Percentiles rank a stretch among this genome's conserved stretches.
These are phyloP conservation scores for Lyophyllum semitale DNA, from an alignment of 768 basidiomycete species.

Conservation along the genomic window DNA sequence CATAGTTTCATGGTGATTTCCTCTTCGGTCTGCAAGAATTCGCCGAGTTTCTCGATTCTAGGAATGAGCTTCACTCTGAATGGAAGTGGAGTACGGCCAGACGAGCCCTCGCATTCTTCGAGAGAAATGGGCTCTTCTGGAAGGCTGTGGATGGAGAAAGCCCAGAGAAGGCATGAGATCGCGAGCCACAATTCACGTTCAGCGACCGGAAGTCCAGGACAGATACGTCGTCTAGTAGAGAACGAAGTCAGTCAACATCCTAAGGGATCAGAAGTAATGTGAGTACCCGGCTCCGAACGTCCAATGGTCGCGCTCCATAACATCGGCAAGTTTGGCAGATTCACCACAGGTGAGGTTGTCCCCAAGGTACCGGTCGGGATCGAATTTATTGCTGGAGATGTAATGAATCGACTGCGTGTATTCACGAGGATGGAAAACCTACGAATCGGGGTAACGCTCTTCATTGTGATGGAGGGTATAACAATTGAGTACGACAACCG, in stretches of 20 bases:
- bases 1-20: not conserved
- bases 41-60: constrained; percentile 25
- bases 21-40: constrained; percentile 13
- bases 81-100: constrained; percentile 43
- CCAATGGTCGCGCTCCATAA: constrained; percentile 51
- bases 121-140: constrained; percentile 43
- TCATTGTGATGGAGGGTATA: constrained; percentile 38
- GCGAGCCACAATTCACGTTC: constrained; percentile 47
- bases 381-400: constrained; percentile 3
- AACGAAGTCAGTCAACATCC: not conserved
- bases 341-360: constrained; percentile 38
- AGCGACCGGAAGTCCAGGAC: constrained; percentile 46
- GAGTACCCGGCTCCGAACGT: constrained; percentile 48
- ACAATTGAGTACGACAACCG: constrained; percentile 39
- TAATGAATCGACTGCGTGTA: not conserved
- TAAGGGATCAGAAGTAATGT: not conserved
- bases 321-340: constrained; percentile 42
- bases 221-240: constrained; percentile 34
- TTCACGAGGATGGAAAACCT: constrained; percentile 17
- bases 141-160: constrained; percentile 38
- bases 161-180: constrained; percentile 43
- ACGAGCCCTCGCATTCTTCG: constrained; percentile 45
- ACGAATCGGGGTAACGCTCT: constrained; percentile 37
- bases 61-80: constrained; percentile 33
- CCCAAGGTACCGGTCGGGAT: constrained; percentile 45